phyloP scores from a whole-genome alignment of 371 early-diverging fungal genomes.

The Batkoa obscura region DNA sequence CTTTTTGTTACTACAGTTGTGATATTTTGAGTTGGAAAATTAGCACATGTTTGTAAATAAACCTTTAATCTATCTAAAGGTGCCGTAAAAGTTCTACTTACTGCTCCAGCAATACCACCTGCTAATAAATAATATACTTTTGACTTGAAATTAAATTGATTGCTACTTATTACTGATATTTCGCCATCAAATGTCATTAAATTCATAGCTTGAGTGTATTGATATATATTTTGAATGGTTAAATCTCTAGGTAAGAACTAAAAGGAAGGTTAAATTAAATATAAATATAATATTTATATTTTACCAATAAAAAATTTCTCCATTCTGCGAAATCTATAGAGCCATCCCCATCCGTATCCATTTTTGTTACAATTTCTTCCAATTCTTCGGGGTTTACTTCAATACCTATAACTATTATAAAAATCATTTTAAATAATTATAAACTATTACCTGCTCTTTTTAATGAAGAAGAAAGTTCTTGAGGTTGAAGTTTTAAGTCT shows the following conservation, averaged over 20 bases:
- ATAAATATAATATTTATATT: neutral
- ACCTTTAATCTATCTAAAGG: slow-evolving; percentile 57
- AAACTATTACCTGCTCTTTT: slow-evolving; percentile 19
- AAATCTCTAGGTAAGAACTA: slow-evolving; percentile 1
- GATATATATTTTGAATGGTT: slow-evolving; percentile 21
- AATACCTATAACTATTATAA: slow-evolving; percentile 18
- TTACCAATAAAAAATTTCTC: slow-evolving; percentile 51
- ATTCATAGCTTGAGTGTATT: slow-evolving; percentile 33
- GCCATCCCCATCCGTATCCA: slow-evolving; percentile 48
- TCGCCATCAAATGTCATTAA: slow-evolving; percentile 36
- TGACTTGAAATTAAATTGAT: slow-evolving; percentile 18
- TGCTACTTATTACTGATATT: slow-evolving; percentile 29
- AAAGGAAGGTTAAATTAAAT: too few relatives aligned
- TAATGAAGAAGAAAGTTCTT: slow-evolving; percentile 29
- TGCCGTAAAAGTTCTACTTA: slow-evolving; percentile 56
- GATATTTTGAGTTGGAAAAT: slow-evolving; percentile 10
- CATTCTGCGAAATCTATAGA: slow-evolving; percentile 51
- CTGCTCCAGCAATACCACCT: slow-evolving; percentile 57
- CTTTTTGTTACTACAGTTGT: slow-evolving; percentile 10
- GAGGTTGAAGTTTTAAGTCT: slow-evolving; percentile 32
- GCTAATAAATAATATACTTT: slow-evolving; percentile 25
- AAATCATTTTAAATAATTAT: neutral
- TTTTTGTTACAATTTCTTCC: slow-evolving; percentile 32
- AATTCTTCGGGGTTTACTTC: slow-evolving; percentile 37
- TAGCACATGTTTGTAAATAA: slow-evolving; percentile 28